These are phyloP conservation scores for Ceratocystis variospora DNA, from an alignment of 2,329 filamentous ascomycete species.

Conservation along the genomic window DNA sequence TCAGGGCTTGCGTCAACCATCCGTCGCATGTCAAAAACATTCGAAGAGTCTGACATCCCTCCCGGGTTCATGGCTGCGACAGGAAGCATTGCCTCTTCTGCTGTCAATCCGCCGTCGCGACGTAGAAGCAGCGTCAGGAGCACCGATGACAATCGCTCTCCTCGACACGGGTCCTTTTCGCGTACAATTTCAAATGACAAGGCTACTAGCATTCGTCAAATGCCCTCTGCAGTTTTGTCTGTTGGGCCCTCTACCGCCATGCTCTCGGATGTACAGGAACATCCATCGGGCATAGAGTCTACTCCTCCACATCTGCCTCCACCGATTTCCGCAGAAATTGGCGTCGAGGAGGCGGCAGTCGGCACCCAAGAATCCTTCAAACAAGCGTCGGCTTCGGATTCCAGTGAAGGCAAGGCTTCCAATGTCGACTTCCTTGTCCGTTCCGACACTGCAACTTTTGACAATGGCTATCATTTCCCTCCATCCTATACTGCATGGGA, in stretches of 20 bases:
- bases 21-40: slow-evolving; percentile 27
- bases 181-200: slow-evolving; percentile 10
- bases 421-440: slow-evolving; percentile 3
- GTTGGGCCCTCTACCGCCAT: not conserved
- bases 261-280: slow-evolving; percentile 15
- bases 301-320: not conserved
- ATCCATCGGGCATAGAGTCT: slow-evolving; percentile 7
- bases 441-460: slow-evolving; percentile 31
- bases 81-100: slow-evolving; percentile 32
- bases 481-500: slow-evolving; percentile 47
- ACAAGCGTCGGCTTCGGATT: not conserved
- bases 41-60: slow-evolving; percentile 35
- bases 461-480: slow-evolving; percentile 54
- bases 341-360: not conserved
- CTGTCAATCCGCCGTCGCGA: slow-evolving; percentile 21
- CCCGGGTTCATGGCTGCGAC: slow-evolving; percentile 37
- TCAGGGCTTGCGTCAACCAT: slow-evolving; percentile 20
- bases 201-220: not conserved
- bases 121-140: slow-evolving; percentile 19
- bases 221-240: slow-evolving; percentile 7
- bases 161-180: slow-evolving; percentile 10
- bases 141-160: slow-evolving; percentile 2
- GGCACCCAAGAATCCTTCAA: slow-evolving; percentile 3
- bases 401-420: not conserved
- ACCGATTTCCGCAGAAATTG: not conserved